Percentiles rank a stretch among this genome's conserved stretches.
Evolutionary conservation across 768 basidiomycete genomes (phyloP).

Genomic region (Strobilomyces echinocephalus): DNA sequence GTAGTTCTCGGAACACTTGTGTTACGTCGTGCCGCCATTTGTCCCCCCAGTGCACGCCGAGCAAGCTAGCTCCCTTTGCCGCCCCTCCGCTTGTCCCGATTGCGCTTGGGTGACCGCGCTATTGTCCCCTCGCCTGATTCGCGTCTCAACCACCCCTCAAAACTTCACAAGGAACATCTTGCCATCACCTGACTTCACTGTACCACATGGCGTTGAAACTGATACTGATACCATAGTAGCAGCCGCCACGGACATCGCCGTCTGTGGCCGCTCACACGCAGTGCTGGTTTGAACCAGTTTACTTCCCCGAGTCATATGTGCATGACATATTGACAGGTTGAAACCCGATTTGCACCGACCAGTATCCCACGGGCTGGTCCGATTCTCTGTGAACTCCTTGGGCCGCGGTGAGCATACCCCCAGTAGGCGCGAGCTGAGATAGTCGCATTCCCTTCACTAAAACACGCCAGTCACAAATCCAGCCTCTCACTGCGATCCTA

Average conservation of each 20-base stretch:
- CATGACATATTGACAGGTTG: neutral
- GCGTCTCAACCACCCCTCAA: neutral
- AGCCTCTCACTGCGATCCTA: neutral
- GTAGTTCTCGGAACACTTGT: constrained; percentile 44
- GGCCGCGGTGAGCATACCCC: neutral
- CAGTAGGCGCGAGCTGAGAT: neutral
- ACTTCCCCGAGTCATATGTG: constrained; percentile 4
- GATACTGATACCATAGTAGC: neutral
- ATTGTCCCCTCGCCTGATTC: neutral
- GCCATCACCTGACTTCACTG: constrained; percentile 8
- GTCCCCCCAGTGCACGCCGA: neutral
- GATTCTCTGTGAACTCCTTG: neutral
- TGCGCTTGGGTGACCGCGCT: neutral
- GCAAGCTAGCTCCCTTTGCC: neutral
- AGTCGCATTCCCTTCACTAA: too few species aligned
- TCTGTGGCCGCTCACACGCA: neutral
- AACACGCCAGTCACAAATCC: neutral
- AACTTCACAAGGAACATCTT: neutral
- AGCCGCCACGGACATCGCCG: neutral
- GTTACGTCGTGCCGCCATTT: constrained; percentile 13
- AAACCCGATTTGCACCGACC: neutral
- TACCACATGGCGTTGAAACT: neutral
- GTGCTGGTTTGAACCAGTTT: constrained; percentile 5
- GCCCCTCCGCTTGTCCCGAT: too few species aligned
- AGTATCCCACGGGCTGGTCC: neutral